Conservation (phyloP, 768 basidiomycete species). For the Kwoniella shandongensis region DNA sequence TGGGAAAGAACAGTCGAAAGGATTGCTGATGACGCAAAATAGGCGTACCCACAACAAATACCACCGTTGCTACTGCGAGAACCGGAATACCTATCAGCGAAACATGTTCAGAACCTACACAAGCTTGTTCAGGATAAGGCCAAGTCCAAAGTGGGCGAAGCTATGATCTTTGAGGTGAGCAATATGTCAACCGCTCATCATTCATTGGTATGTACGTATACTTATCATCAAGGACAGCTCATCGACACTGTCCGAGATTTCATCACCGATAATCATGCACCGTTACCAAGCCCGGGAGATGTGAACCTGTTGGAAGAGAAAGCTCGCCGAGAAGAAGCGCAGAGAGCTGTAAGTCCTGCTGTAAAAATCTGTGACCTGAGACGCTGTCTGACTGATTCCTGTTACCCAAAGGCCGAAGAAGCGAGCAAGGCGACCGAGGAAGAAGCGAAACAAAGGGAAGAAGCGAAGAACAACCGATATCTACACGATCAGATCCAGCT, state of each 20-base stretch:
- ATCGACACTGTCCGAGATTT: constrained; percentile 36
- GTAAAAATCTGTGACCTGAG: neutral
- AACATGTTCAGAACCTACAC: constrained; percentile 37
- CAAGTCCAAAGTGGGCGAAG: constrained; percentile 31
- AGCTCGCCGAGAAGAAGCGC: constrained; percentile 43
- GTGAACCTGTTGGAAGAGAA: constrained; percentile 51
- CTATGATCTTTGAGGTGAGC: constrained; percentile 48
- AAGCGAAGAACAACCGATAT: constrained; percentile 33
- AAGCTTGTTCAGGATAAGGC: constrained; percentile 36
- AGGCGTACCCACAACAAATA: constrained; percentile 43
- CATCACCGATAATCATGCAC: constrained; percentile 45
- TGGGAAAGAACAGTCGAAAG: no score
- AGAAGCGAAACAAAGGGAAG: constrained; percentile 21
- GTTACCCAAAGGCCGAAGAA: constrained; percentile 28
- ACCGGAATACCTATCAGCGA: constrained; percentile 31
- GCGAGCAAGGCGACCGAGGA: constrained; percentile 27
- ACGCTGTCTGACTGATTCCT: neutral
- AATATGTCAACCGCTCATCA: neutral
- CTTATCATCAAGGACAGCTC: constrained; percentile 19
- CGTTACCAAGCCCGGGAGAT: constrained; percentile 33
- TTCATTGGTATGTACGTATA: neutral
- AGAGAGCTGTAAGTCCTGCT: constrained; percentile 35
- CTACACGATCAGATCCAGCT: constrained; percentile 40
- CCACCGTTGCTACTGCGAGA: constrained; percentile 29
- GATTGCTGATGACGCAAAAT: no score